Base-by-base conservation (phyloP, 768 basidiomycete species). In the Lentinula lateritia region DNA sequence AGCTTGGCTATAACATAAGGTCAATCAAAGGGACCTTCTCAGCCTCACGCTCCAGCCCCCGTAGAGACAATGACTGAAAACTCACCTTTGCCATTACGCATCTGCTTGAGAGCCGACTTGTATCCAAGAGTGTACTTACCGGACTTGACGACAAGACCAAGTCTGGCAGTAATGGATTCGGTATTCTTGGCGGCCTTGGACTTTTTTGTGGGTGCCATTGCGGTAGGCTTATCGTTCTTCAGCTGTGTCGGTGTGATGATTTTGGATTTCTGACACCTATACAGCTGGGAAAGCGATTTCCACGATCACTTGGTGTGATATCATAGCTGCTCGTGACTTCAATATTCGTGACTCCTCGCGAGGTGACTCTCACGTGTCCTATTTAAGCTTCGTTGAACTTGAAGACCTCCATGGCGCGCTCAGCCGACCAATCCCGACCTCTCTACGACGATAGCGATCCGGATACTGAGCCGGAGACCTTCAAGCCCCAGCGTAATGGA, bases 31-130 rank as follows among this genome's bases (percentile, higher is more conserved):
- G 92, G 91, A 93, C 93, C 93, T 96, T 95, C 94, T 95, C 93
- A 95, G 93, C 94, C 83, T 89, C 81, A 84, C 80, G 93, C 93
- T 94, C 93, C 93, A 93, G 93, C 87, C 93, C 92, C 91, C 85
- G 82, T 75, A 79, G 83, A 83, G 79, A 82, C 75, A 75, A 76
- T 68, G 65, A 12, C 8, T 57, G 61, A 59, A 61, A 71, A 72
- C 94, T 83, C 76, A 98, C 96, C 93, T 84, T 97, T 96, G 74
- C 97, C 95, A 65, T 78, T 90, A 73, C 96, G 91, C 92, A 99
- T 97, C 79, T 93, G 89, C 86, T 98, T 98, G 71, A 99, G 83
- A 57, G 95, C 93, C 64, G 93, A 93, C 80, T 98, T 98, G 89
- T 98, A 98, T 64, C 97, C 97, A 64, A 98, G 83, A 59, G 84